Evolutionary conservation across 805 yeast species (phyloP).

Genomic region (Metschnikowia kofuensis): DNA sequence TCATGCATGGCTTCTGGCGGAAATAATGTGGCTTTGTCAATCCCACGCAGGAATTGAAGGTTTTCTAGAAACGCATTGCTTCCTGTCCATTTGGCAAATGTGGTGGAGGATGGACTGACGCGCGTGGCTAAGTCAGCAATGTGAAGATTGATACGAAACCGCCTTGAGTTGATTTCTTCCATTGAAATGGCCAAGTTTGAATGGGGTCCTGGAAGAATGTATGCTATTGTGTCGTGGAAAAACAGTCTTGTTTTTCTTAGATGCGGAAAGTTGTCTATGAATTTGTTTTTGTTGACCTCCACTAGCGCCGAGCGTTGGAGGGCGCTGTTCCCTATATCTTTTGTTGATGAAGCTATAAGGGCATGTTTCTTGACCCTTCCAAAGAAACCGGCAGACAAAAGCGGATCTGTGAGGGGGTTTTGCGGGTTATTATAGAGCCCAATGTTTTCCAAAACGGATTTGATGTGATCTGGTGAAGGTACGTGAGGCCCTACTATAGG

Average conservation of each 20-base stretch:
- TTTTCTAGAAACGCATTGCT: slow-evolving; percentile 4
- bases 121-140: slow-evolving; percentile 40
- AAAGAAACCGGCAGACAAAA: slow-evolving; percentile 25
- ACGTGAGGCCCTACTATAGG: slow-evolving; percentile 3
- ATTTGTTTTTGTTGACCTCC: not conserved
- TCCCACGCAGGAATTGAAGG: not conserved
- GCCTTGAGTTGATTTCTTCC: slow-evolving; percentile 34
- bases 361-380: slow-evolving; percentile 19
- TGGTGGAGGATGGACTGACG: slow-evolving; percentile 25
- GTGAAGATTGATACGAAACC: slow-evolving; percentile 36
- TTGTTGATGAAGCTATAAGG: slow-evolving; percentile 19
- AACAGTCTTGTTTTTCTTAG: slow-evolving; percentile 22
- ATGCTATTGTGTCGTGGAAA: slow-evolving; percentile 30
- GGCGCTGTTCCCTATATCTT: slow-evolving; percentile 16
- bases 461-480: slow-evolving; percentile 9
- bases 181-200: slow-evolving; percentile 32
- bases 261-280: slow-evolving; percentile 31
- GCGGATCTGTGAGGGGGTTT: slow-evolving; percentile 25
- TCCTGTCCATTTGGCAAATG: slow-evolving; percentile 14
- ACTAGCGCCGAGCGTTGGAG: slow-evolving; percentile 4
- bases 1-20: slow-evolving; percentile 3
- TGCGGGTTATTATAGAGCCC: slow-evolving; percentile 24
- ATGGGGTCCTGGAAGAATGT: slow-evolving; percentile 26
- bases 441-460: slow-evolving; percentile 17
- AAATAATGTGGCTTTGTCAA: not conserved